Conservation (phyloP, 805 yeast genomes). For the Pichia pseudocactophila region DNA sequence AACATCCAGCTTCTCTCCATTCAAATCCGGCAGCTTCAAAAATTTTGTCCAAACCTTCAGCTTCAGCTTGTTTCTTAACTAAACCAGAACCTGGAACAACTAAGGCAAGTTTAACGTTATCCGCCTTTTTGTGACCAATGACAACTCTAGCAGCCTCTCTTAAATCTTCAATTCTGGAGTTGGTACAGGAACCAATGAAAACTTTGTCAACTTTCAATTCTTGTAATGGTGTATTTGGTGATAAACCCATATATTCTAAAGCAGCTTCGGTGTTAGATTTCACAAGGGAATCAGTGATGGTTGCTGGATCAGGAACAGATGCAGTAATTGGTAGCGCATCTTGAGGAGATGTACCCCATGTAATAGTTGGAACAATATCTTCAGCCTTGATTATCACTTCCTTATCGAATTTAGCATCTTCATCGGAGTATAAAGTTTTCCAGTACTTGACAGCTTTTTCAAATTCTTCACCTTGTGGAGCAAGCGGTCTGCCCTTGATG, state of each 20-base stretch:
- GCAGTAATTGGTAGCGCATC: conserved; percentile 95
- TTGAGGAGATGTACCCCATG: conserved; percentile 99
- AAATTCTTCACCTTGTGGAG: conserved; percentile 93
- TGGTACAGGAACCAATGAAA: conserved; percentile 96
- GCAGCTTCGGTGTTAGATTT: conserved; percentile 87
- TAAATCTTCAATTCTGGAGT: conserved; percentile 94
- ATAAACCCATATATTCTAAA: conserved; percentile 83
- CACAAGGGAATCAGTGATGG: conserved; percentile 59
- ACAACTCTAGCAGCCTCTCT: conserved; percentile 93
- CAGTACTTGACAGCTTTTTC: conserved; percentile 89
- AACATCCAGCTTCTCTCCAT: conserved; percentile 99
- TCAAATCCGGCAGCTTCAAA: conserved; percentile 90
- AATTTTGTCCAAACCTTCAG: conserved; percentile 87
- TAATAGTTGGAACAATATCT: conserved; percentile 90
- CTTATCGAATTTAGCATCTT: conserved; percentile 81
- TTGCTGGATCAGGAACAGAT: conserved; percentile 82
- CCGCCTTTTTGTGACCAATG: conserved; percentile 81
- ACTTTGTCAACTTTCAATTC: conserved; percentile 84
- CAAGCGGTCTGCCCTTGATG: conserved; percentile 87
- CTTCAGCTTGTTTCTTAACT: conserved; percentile 88
- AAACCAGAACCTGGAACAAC: conserved; percentile 98
- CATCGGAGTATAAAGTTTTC: conserved; percentile 81
- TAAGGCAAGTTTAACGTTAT: conserved; percentile 68
- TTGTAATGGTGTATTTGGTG: conserved; percentile 68
- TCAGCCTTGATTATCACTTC: conserved; percentile 73